These are phyloP conservation scores for Pseudogymnoascus sp. DNA, from an alignment of 2,329 filamentous ascomycete genomes.

Conservation along the genomic window DNA sequence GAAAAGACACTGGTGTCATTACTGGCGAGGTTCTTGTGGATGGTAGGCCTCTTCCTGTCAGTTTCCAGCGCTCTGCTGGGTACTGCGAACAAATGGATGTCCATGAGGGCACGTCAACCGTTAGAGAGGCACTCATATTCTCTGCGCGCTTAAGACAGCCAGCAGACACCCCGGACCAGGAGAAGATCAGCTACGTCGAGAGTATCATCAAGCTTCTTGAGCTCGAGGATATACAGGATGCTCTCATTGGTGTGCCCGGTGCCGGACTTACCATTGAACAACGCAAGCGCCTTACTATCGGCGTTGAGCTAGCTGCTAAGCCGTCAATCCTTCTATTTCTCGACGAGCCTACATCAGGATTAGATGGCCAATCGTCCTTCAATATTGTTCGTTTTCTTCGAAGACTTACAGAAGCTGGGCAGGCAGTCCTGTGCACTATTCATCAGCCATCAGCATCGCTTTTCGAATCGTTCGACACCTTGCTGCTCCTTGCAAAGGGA, in stretches of 20 bases:
- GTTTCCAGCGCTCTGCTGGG: constrained; percentile 68
- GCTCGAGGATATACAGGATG: constrained; percentile 60
- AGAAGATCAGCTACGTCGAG: constrained; percentile 81
- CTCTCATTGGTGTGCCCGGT: constrained; percentile 56
- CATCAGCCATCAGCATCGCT: constrained; percentile 48
- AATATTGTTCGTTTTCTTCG: constrained; percentile 55
- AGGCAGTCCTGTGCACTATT: constrained; percentile 49
- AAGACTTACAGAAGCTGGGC: constrained; percentile 49
- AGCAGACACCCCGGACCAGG: constrained; percentile 56
- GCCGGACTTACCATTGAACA: constrained; percentile 55
- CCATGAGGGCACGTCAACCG: constrained; percentile 73
- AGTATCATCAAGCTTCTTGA: constrained; percentile 60
- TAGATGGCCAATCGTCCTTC: constrained; percentile 58
- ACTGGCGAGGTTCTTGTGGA: constrained; percentile 70
- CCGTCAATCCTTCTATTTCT: constrained; percentile 53
- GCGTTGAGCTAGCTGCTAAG: constrained; percentile 49
- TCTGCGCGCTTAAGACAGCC: constrained; percentile 81
- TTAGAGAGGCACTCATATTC: constrained; percentile 82
- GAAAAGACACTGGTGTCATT: constrained; percentile 83
- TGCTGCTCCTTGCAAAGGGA: constrained; percentile 56
- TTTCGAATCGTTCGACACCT: constrained; percentile 50
- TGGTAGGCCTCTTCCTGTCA: constrained; percentile 61
- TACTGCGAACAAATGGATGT: constrained; percentile 92
- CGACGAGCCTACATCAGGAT: constrained; percentile 54
- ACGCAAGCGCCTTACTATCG: constrained; percentile 54